Percentiles rank a stretch among this genome's conserved stretches.
These are phyloP conservation scores for Didymella pinodella DNA, from an alignment of 2,329 filamentous ascomycete species.

Conservation along the genomic window DNA sequence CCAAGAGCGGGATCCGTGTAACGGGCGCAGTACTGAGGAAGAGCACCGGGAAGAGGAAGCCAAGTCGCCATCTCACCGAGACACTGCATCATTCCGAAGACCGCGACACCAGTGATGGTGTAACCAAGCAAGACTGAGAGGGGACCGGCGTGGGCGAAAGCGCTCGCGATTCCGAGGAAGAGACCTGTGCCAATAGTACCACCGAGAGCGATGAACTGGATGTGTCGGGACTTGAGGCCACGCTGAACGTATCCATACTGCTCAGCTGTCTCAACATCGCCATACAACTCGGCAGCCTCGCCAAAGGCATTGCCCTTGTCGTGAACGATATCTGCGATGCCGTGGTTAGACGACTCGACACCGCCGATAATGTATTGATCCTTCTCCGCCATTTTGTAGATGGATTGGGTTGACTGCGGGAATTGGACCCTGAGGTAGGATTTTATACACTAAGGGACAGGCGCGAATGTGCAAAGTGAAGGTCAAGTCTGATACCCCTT, in stretches of 20 bases:
- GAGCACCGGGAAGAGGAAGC: conserved; percentile 51
- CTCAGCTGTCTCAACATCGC: conserved; percentile 60
- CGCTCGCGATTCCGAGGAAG: conserved; percentile 46
- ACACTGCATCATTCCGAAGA: conserved; percentile 53
- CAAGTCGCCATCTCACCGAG: conserved; percentile 55
- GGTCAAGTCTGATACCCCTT: conserved; percentile 28
- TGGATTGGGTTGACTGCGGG: conserved; percentile 2
- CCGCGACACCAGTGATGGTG: conserved; percentile 44
- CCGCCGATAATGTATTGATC: conserved; percentile 33
- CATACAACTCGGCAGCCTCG: conserved; percentile 63
- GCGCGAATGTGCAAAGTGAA: conserved; percentile 29
- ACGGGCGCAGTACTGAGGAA: conserved; percentile 47
- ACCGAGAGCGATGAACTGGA: conserved; percentile 67
- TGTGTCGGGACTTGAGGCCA: conserved; percentile 63
- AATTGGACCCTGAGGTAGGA: conserved; percentile 11
- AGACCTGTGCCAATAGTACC: conserved; percentile 60
- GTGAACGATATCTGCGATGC: conserved; percentile 36
- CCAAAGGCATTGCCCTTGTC: conserved; percentile 41
- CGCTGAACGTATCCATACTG: conserved; percentile 61
- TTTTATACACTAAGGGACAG: conserved; percentile 18
- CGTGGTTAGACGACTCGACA: conserved; percentile 28
- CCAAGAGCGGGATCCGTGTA: conserved; percentile 58
- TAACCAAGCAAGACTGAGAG: conserved; percentile 50
- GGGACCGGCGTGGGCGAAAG: conserved; percentile 46
- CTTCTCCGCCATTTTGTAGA: conserved; percentile 42